Conservation (phyloP, 139 green algal genomes). For the Nannochloris sp. region DNA sequence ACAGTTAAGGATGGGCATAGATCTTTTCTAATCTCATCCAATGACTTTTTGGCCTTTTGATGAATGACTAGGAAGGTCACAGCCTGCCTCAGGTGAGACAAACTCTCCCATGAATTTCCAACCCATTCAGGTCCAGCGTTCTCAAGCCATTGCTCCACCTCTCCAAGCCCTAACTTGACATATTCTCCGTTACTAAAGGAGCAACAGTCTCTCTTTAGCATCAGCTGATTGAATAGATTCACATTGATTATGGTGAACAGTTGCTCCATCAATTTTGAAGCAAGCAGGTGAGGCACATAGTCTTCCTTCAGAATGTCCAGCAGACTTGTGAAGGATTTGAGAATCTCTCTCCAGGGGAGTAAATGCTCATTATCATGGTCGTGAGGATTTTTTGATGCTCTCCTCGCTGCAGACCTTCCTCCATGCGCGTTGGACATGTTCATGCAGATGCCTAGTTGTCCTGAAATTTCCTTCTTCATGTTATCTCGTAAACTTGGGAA, state of each 20-base stretch:
- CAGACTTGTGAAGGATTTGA: slow-evolving; percentile 72
- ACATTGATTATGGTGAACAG: slow-evolving; percentile 97
- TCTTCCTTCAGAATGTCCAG: slow-evolving; percentile 70
- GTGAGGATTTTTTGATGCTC: not conserved
- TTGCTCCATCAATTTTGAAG: slow-evolving; percentile 68
- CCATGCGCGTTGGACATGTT: slow-evolving; percentile 45
- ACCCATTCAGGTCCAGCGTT: slow-evolving; percentile 60
- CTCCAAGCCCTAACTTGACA: slow-evolving; percentile 87
- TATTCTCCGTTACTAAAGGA: slow-evolving; percentile 99
- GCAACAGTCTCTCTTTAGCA: slow-evolving; percentile 98
- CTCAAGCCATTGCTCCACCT: slow-evolving; percentile 92
- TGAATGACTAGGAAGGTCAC: slow-evolving; percentile 96
- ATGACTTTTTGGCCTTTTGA: slow-evolving; percentile 93
- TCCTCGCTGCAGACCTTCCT: not conserved
- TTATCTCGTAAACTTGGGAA: slow-evolving; percentile 98
- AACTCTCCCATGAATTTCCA: slow-evolving; percentile 85
- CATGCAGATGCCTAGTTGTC: slow-evolving; percentile 75
- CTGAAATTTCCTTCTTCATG: slow-evolving; percentile 91
- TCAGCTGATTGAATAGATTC: slow-evolving; percentile 98
- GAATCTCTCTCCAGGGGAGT: slow-evolving; percentile 69
- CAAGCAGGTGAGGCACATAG: slow-evolving; percentile 82
- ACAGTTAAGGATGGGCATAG: slow-evolving; percentile 88
- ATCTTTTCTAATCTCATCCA: slow-evolving; percentile 94
- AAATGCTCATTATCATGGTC: not conserved
- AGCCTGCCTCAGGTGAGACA: slow-evolving; percentile 90